Conservation (phyloP, 2,329 filamentous ascomycete species). For the Diaporthe ilicicola region DNA sequence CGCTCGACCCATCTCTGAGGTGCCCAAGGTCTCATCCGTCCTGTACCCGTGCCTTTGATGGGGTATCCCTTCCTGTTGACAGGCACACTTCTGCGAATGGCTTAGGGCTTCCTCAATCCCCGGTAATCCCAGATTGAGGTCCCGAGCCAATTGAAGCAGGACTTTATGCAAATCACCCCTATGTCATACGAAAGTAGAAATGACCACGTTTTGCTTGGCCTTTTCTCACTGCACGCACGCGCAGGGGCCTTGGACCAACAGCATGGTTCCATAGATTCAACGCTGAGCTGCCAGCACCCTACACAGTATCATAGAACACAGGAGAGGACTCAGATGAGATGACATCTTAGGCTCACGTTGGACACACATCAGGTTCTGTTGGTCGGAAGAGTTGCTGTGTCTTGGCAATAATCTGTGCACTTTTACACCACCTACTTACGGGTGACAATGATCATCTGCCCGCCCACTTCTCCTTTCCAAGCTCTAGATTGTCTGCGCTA, state of each 20-base stretch:
- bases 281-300: background rate
- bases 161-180: background rate
- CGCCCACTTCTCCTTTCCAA: no score
- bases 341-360: no score
- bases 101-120: background rate
- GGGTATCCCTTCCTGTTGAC: background rate
- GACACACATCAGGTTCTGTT: no score
- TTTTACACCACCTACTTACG: no score
- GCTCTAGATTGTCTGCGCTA: no score
- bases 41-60: background rate
- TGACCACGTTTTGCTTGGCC: no score
- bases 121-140: background rate
- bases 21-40: constrained; percentile 7
- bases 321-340: no score
- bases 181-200: background rate
- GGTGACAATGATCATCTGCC: no score
- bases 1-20: constrained; percentile 18
- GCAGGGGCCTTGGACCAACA: background rate
- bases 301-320: no score
- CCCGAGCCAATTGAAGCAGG: background rate
- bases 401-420: no score
- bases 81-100: constrained; percentile 8
- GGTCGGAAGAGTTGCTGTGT: no score
- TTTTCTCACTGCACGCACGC: background rate
- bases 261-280: background rate